Conservation (phyloP, 2,329 filamentous ascomycete genomes). For the Graphilbum ipis-grandicollis region DNA sequence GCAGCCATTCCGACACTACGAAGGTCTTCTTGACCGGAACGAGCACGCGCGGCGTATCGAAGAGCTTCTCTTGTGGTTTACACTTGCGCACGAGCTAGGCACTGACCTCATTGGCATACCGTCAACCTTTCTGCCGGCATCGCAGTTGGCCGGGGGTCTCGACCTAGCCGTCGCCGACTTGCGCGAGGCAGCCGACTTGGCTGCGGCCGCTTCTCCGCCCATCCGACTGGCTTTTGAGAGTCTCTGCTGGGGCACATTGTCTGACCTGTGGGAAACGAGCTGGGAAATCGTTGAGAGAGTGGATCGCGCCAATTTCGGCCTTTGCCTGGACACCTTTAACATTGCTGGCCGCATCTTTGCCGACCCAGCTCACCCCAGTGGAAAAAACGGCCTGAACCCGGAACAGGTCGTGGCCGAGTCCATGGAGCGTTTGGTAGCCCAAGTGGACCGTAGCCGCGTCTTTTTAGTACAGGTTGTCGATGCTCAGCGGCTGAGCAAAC, state of each 20-base stretch:
- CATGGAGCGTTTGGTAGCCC: slow-evolving; percentile 24
- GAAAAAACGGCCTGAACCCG: slow-evolving; percentile 26
- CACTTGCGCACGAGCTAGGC: slow-evolving; percentile 32
- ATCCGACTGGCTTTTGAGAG: slow-evolving; percentile 44
- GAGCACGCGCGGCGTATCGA: slow-evolving; percentile 31
- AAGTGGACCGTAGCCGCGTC: slow-evolving; percentile 33
- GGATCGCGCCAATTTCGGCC: slow-evolving; percentile 39
- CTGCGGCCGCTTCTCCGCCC: slow-evolving; percentile 23
- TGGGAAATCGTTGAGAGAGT: slow-evolving; percentile 38
- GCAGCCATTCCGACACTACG: slow-evolving; percentile 47
- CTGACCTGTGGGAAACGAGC: slow-evolving; percentile 39
- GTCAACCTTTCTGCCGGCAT: slow-evolving; percentile 31
- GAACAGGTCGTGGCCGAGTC: slow-evolving; percentile 27
- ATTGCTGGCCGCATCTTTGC: slow-evolving; percentile 40
- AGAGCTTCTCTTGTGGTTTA: slow-evolving; percentile 41
- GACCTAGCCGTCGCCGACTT: slow-evolving; percentile 35
- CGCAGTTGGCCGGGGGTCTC: slow-evolving; percentile 15
- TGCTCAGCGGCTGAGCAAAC: slow-evolving; percentile 31
- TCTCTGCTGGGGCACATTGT: slow-evolving; percentile 39
- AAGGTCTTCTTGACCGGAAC: slow-evolving; percentile 37
- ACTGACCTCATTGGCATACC: slow-evolving; percentile 46
- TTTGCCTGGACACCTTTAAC: slow-evolving; percentile 49
- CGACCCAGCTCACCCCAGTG: slow-evolving; percentile 27
- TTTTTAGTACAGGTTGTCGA: slow-evolving; percentile 48
- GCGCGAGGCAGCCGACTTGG: slow-evolving; percentile 37